Base-by-base conservation (phyloP, 2,329 filamentous ascomycete species). In the Colletotrichum paranaense region DNA sequence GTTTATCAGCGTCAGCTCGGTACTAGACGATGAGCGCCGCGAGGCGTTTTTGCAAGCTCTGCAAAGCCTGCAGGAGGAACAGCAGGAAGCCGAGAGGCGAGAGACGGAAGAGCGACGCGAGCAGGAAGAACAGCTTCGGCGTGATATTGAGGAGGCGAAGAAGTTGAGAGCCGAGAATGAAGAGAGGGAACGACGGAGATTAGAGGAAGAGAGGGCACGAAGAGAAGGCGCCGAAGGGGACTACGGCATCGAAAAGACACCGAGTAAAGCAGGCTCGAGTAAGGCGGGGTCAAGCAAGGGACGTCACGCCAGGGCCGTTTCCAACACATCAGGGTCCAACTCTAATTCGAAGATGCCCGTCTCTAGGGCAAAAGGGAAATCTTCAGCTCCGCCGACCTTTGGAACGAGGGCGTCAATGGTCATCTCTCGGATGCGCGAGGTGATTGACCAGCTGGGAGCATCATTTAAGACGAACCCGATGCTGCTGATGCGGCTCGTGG, bases 21-120 rank as follows among this genome's bases (percentile, higher is more conserved):
- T 98, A 30, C 88, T 99, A 1, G 96, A 98, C 81, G 96, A 98
- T 65, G 97, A 98, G 84, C 91, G 94, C 57, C 92, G 94, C 75
- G 95, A 98, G 78, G 92, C 94, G 0, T 98, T 98, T 81, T 84
- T 97, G 19, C 93, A 96, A 77, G 96, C 95, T 5, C 87, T 98
- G 19, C 91, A 97, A 80, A 92, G 91, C 66, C 86, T 98, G 35
- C 93, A 93, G 77, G 95, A 98, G 76, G 95, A 98, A 79, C 94
- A 94, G 79, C 89, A 92, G 68, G 91, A 92, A 73, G 90, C 92
- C n/a, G 91, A 92, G 76, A 86, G 90, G 73, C 88, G 80, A 84
- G 94, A 88, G 80, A 91, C 77, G 77, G 93, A 88, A 84, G 92
- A 87, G 78, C 84, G 84, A 69, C 83, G 85, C 66, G 83, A 84